Evolutionary conservation across 2,329 filamentous ascomycete species (phyloP).

Genomic region (Apiospora hydei): DNA sequence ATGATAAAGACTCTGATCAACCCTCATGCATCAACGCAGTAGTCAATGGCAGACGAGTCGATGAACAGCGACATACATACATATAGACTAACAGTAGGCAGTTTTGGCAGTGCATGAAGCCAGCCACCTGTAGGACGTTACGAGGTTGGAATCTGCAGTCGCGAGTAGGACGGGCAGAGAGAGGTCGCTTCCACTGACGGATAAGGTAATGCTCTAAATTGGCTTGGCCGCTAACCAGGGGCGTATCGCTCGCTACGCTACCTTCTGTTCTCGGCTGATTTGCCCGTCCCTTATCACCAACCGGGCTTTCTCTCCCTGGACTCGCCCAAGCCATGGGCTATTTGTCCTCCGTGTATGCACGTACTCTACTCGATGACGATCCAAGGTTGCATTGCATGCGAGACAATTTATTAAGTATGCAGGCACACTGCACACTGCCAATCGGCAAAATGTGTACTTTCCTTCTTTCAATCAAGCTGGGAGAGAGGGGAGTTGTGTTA

Average conservation of each 20-base stretch:
- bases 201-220: slow-evolving; percentile 1
- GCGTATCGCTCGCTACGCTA: slow-evolving; percentile 22
- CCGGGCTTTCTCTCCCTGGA: background rate
- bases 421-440: slow-evolving; percentile 9
- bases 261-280: slow-evolving; percentile 37
- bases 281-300: slow-evolving; percentile 22
- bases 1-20: background rate
- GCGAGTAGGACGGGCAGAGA: background rate
- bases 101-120: background rate
- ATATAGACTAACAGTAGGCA: background rate
- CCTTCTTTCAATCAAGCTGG: background rate
- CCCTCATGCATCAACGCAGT: background rate
- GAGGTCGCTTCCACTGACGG: background rate
- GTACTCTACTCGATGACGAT: background rate
- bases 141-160: background rate
- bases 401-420: slow-evolving; percentile 18
- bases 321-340: slow-evolving; percentile 24
- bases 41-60: background rate
- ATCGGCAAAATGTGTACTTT: background rate
- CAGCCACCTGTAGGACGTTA: background rate
- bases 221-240: background rate
- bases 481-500: background rate
- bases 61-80: background rate
- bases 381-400: slow-evolving; percentile 6
- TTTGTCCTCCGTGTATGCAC: slow-evolving; percentile 25